Evolutionary conservation across 2,329 filamentous ascomycete species (phyloP), one percentile per base, ranked within the genome.

Genomic region (Aspergillus phoenicis): DNA sequence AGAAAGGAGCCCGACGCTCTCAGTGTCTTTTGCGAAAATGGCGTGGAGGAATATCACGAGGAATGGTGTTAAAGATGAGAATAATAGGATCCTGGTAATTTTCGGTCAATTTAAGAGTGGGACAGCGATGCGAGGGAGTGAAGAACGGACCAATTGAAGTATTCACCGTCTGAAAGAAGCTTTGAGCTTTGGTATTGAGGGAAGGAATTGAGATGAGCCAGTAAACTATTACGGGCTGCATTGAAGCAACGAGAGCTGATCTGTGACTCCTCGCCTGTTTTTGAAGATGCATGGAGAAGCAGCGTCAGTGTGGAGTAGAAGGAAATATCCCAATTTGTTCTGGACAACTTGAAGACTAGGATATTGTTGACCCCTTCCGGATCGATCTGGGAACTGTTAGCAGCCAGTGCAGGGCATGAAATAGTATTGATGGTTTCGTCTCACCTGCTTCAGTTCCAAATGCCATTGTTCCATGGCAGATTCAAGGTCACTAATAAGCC

Each of bases 1-100:
- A 43, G 65, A 57, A 2, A 70, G 60, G 6, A 70, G 54, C 22
- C 49, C 52, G 30, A 69, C 55, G 41, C 66, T 61, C n/a, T 58
- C 58, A 8, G 52, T 48, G 47, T 61, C 63, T 10, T 53, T 63
- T 20, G 64, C 60, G 4, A 66, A 62, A 17, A 66, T 62, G 4
- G 61, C 56, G 17, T 65, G 63, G 24, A 64, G 64, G 55, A 70
- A 69, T 2, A 62, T 58, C 4, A 70, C 65, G 13, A 70, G 63
- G 55, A 69, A 67, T 5, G 63, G 66, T 11, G 17, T 58, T 47
- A 58, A 45, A 4, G 56, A 58, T 5, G 56, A 58, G 26, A 22
- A 58, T 4, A 58, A 24, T 15, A 58, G 47, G 22, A 58, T 58
- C 56, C 56, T 58, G 47, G 8, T 52, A 15, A 11, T 39, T 26